Conservation (phyloP, 2,329 filamentous ascomycete genomes). For the Claviceps pazoutovae region DNA sequence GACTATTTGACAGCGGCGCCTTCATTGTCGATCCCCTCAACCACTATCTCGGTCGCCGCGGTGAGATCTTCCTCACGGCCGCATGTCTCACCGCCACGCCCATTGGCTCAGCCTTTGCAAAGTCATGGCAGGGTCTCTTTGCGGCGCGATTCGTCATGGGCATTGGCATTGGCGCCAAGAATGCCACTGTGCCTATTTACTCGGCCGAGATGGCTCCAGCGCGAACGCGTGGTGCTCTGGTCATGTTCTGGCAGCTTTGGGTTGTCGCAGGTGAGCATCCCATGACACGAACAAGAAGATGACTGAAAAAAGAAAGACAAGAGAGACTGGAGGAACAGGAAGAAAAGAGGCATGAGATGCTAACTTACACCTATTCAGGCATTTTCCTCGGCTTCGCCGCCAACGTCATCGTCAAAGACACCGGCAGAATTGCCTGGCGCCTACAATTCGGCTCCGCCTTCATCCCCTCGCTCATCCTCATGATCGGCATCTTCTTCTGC, state of each 20-base stretch:
- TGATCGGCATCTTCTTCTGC: slow-evolving; percentile 44
- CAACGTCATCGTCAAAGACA: slow-evolving; percentile 38
- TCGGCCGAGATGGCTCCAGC: slow-evolving; percentile 58
- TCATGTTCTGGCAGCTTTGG: slow-evolving; percentile 58
- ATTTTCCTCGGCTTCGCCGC: slow-evolving; percentile 34
- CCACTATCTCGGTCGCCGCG: slow-evolving; percentile 48
- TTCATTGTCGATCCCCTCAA: slow-evolving; percentile 34
- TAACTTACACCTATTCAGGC: slow-evolving; percentile 10
- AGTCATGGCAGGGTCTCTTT: slow-evolving; percentile 53
- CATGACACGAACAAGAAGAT: background rate
- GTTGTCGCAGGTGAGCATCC: slow-evolving; percentile 12
- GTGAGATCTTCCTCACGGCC: slow-evolving; percentile 52
- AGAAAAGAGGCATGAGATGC: background rate
- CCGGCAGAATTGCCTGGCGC: slow-evolving; percentile 40
- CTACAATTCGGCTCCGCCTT: slow-evolving; percentile 46
- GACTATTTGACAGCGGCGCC: slow-evolving; percentile 10
- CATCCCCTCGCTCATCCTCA: slow-evolving; percentile 32
- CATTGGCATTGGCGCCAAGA: slow-evolving; percentile 53
- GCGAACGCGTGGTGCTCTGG: slow-evolving; percentile 53
- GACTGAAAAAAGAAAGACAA: slow-evolving; percentile 3
- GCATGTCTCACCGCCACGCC: slow-evolving; percentile 29
- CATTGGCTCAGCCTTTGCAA: slow-evolving; percentile 44
- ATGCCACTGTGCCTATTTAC: slow-evolving; percentile 53
- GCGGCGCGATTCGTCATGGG: slow-evolving; percentile 53
- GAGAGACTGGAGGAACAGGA: slow-evolving; percentile 1